Percentiles rank a stretch among this genome's conserved stretches.
These are phyloP conservation scores for Chytriomyces hyalinus DNA, from an alignment of 192 early-diverging fungal species.

Conservation along the genomic window DNA sequence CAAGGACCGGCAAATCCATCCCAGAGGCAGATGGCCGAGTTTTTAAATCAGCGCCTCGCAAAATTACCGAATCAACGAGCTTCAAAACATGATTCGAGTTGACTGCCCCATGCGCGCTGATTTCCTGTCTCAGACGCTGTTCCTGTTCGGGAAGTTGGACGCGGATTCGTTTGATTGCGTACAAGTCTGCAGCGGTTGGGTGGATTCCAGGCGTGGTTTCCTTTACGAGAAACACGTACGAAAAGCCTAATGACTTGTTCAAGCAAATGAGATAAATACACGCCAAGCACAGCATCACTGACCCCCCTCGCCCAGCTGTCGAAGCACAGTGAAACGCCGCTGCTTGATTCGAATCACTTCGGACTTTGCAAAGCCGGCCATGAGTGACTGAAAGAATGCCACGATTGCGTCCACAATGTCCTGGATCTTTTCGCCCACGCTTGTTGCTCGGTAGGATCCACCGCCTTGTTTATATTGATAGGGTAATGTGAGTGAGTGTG, in stretches of 20 bases:
- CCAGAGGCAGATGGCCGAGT: conserved; percentile 1
- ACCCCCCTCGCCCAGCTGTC: conserved; percentile 53
- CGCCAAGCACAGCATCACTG: not conserved
- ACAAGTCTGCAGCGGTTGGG: conserved; percentile 4
- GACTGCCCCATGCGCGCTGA: conserved; percentile 48
- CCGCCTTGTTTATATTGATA: no score
- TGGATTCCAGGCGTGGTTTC: conserved; percentile 32
- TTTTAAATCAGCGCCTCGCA: conserved; percentile 8
- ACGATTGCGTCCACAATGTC: conserved; percentile 5
- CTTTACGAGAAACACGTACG: conserved; percentile 56
- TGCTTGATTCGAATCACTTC: conserved; percentile 20
- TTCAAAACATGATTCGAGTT: conserved; percentile 42
- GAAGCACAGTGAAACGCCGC: conserved; percentile 26
- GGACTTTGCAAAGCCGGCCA: conserved; percentile 19
- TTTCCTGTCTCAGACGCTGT: conserved; percentile 48
- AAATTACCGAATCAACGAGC: conserved; percentile 46
- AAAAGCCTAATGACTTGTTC: conserved; percentile 39
- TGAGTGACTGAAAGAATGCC: conserved; percentile 29
- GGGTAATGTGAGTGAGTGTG: no score
- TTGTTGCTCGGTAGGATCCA: no score
- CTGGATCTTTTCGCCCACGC: not conserved
- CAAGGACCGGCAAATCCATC: conserved; percentile 26
- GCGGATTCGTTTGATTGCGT: conserved; percentile 53
- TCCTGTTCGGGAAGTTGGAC: conserved; percentile 57
- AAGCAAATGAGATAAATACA: not conserved